Percentiles rank a stretch among this genome's conserved stretches.
Conservation (phyloP, 2,329 filamentous ascomycete genomes). For the Colletotrichum euphorbiae region DNA sequence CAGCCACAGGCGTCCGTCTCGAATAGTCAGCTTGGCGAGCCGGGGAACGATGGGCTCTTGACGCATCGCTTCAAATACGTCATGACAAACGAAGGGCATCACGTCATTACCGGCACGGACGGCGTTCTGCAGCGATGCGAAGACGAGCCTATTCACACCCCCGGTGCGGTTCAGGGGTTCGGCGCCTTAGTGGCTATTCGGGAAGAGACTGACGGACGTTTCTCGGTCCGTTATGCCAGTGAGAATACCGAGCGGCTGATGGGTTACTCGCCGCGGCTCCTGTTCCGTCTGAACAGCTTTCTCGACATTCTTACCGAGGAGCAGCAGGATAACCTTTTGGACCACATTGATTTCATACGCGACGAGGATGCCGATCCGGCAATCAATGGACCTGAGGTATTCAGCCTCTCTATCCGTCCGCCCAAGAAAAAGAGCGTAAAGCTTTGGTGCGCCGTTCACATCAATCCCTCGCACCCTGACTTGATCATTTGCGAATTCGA, state of each 20-base stretch:
- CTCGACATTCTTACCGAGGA: conserved; percentile 87
- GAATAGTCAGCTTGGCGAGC: conserved; percentile 10
- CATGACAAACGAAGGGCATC: conserved; percentile 81
- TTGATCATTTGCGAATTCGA: conserved; percentile 91
- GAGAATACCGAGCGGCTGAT: conserved; percentile 83
- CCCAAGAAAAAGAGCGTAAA: conserved; percentile 71
- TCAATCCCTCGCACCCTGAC: conserved; percentile 74
- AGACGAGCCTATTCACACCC: conserved; percentile 90
- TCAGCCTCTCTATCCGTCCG: conserved; percentile 78
- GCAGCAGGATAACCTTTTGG: conserved; percentile 83
- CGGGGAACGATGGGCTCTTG: conserved; percentile 53
- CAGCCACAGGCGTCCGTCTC: conserved; percentile 6
- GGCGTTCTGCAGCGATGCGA: conserved; percentile 83
- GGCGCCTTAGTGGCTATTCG: conserved; percentile 80
- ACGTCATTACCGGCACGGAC: conserved; percentile 83
- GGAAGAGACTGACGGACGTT: conserved; percentile 74
- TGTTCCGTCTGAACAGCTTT: conserved; percentile 81
- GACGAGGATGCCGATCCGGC: conserved; percentile 83
- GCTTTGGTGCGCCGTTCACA: conserved; percentile 89
- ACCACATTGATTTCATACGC: conserved; percentile 88
- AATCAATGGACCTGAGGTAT: conserved; percentile 85
- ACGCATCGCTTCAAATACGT: conserved; percentile 84
- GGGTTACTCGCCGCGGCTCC: conserved; percentile 79
- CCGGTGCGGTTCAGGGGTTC: conserved; percentile 84
- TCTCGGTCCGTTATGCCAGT: conserved; percentile 79